Conservation (phyloP, 2,329 filamentous ascomycete genomes). For the Penicillium frequentans region DNA sequence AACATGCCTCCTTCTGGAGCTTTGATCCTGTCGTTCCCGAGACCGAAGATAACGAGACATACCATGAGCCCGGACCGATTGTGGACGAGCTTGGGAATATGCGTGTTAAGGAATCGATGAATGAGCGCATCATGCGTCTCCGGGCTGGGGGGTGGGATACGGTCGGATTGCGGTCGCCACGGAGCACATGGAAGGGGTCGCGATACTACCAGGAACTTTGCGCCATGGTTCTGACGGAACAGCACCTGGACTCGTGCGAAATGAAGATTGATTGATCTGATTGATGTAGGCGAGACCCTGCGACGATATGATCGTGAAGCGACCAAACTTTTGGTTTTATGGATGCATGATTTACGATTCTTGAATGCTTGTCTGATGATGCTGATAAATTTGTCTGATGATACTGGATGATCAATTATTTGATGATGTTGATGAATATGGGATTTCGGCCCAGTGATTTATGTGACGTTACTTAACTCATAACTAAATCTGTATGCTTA, state of each 20-base stretch:
- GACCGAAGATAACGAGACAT: conserved; percentile 6
- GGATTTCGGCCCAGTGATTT: not conserved
- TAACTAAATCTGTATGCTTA: not conserved
- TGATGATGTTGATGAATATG: not conserved
- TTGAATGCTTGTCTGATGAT: not conserved
- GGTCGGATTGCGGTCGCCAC: conserved; percentile 34
- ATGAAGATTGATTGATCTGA: no score
- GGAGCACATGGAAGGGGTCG: conserved; percentile 38
- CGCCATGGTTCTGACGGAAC: conserved; percentile 36
- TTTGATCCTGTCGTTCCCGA: conserved; percentile 29
- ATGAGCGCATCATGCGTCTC: conserved; percentile 36
- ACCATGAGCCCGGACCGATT: not conserved
- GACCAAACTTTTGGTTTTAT: not conserved
- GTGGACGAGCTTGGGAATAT: conserved; percentile 19
- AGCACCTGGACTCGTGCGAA: conserved; percentile 19
- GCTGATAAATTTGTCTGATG: not conserved
- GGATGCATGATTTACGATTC: not conserved
- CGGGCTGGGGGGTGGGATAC: conserved; percentile 38
- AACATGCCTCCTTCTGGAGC: conserved; percentile 40
- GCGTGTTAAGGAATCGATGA: conserved; percentile 31
- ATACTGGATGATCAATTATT: not conserved
- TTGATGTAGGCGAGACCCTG: not conserved
- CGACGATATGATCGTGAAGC: not conserved
- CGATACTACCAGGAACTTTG: conserved; percentile 41
- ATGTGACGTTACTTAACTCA: not conserved